These are phyloP conservation scores for Jacaranda copaia DNA, from an alignment of 257 asterid genomes.

Conservation along the genomic window DNA sequence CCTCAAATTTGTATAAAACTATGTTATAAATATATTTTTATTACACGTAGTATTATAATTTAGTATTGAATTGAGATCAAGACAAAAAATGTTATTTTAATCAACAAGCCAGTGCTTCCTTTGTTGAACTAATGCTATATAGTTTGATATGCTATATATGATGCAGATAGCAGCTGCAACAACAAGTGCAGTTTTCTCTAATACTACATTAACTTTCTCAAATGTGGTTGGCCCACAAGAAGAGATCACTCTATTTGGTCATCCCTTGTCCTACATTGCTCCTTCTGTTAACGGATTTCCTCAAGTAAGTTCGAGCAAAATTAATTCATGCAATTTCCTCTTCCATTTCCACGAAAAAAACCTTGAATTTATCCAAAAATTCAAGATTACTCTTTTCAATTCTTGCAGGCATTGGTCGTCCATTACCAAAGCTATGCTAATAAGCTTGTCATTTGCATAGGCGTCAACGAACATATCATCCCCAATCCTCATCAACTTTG, in stretches of 20 bases:
- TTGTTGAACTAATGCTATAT: too few species aligned
- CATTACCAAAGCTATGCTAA: constrained; percentile 48
- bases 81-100: too few species aligned
- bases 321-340: too few species aligned
- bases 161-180: constrained; percentile 28
- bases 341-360: too few species aligned
- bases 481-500: constrained; percentile 50
- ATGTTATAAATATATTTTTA: too few species aligned
- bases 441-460: constrained; percentile 43
- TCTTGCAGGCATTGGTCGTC: constrained; percentile 35
- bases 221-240: constrained; percentile 47
- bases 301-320: constrained; percentile 20
- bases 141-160: not conserved
- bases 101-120: too few species aligned
- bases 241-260: constrained; percentile 43
- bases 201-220: constrained; percentile 31
- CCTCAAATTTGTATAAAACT: too few species aligned
- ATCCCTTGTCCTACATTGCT: constrained; percentile 41
- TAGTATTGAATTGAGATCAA: too few species aligned
- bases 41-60: too few species aligned
- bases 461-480: constrained; percentile 42
- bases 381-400: too few species aligned
- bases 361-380: too few species aligned
- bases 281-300: constrained; percentile 40
- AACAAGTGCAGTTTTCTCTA: not conserved